Evolutionary conservation across 2,329 filamentous ascomycete genomes (phyloP), one percentile per base, ranked within the genome.

Genomic region (Colletotrichum ledebouriae): DNA sequence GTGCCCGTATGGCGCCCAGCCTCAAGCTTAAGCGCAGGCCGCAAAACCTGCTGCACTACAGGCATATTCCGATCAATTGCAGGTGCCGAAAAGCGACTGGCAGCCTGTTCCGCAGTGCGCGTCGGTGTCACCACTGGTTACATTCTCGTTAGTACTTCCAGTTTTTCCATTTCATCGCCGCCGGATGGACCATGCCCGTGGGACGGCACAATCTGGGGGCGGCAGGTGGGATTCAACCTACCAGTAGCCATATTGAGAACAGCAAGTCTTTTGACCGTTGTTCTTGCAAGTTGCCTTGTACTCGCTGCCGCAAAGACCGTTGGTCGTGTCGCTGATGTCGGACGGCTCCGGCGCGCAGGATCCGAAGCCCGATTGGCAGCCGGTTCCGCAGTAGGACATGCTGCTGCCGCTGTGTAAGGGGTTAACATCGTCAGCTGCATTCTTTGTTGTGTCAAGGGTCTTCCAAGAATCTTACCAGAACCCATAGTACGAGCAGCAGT

Each of bases 401-500:
- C 73, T 75, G 44, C 74, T 75, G 41, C 78, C 78, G 67, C 79
- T 80, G 63, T 50, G 58, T 44, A 34, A 53, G 41, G 52, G 57
- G 37, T 25, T 7, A 10, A 25, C n/a, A 56, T 60, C 29, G 56
- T 69, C 63, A 69, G 67, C 63, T 39, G 53, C 42, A 12, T 53
- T 39, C 34, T 25, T 65, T 11, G 17, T 55, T 29, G 53, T 22
- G 12, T 22, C 6, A 34, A 46, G 25, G 33, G 46, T 55, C 37
- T 25, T 57, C n/a, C 33, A 17, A 25, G 6, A 34, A 17, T 73
- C 76, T 73, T 73, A 79, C 79, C 80, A 83, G 67, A 72, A 81
- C n/a, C 80, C 80, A 60, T 78, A 79, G 63, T 72, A 74, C 3
- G 80, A 82, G 65, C 81, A 83, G 72, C 81, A 83, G 70, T 76